A percentile compares a stretch with the other conserved stretches of the same genome.
These are phyloP conservation scores for Triticum aestivum DNA, from an alignment of 176 grass and related monocot species.

Conservation along the genomic window IWGSC_CS_RefSeq_v2.1 NC_057807.1:449058512-449059011, in stretches of 20 bases:
- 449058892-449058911: no score
- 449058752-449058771: background rate
- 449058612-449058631: constrained; percentile 40
- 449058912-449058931: no score
- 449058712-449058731: background rate
- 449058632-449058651: background rate
- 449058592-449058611: constrained; percentile 21
- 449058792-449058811: background rate
- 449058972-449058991: no score
- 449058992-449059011: no score
- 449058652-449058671: background rate
- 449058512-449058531: constrained; percentile 39
- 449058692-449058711: background rate
- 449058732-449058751: background rate
- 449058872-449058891: no score
- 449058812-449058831: background rate
- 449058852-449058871: background rate
- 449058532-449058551: constrained; percentile 46
- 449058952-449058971: no score
- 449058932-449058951: no score
- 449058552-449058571: no score
- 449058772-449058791: background rate
- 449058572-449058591: no score
- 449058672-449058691: background rate
- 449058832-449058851: background rate